phyloP scores from a whole-genome alignment of 2,329 filamentous ascomycete species.

The Colletotrichum magnum region DNA sequence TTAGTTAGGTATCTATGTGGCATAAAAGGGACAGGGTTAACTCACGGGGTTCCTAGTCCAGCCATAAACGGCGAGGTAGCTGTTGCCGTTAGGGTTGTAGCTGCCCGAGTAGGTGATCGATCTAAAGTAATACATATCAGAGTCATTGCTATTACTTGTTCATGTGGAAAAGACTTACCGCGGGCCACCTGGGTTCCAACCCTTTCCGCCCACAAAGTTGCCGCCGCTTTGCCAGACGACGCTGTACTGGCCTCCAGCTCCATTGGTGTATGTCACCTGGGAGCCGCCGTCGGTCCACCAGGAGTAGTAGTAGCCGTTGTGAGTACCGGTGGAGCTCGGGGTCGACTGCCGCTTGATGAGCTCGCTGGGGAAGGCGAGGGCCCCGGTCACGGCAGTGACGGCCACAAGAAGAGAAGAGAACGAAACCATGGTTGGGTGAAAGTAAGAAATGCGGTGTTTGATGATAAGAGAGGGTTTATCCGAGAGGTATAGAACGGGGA shows the following conservation, averaged over 20 bases:
- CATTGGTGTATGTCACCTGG: constrained; percentile 59
- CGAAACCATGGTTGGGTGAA: constrained; percentile 18
- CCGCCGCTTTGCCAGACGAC: constrained; percentile 61
- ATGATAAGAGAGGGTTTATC: background rate
- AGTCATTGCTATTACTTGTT: no score
- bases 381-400: constrained; percentile 1
- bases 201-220: constrained; percentile 71
- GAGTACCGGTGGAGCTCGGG: constrained; percentile 52
- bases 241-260: constrained; percentile 58
- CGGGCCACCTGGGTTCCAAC: constrained; percentile 69
- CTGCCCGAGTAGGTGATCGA: constrained; percentile 53
- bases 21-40: background rate
- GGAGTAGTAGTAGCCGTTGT: constrained; percentile 63
- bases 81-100: constrained; percentile 55
- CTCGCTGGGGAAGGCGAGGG: constrained; percentile 19
- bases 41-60: constrained; percentile 52
- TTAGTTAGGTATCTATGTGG: background rate
- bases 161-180: no score
- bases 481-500: background rate
- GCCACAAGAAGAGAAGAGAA: constrained; percentile 18
- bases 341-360: constrained; percentile 43
- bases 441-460: background rate
- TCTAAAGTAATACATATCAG: no score
- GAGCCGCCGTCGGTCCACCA: constrained; percentile 64
- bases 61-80: constrained; percentile 56